Evolutionary conservation across 2,329 filamentous ascomycete species (phyloP).

Genomic region (Nannizziopsis arthrosporioides): DNA sequence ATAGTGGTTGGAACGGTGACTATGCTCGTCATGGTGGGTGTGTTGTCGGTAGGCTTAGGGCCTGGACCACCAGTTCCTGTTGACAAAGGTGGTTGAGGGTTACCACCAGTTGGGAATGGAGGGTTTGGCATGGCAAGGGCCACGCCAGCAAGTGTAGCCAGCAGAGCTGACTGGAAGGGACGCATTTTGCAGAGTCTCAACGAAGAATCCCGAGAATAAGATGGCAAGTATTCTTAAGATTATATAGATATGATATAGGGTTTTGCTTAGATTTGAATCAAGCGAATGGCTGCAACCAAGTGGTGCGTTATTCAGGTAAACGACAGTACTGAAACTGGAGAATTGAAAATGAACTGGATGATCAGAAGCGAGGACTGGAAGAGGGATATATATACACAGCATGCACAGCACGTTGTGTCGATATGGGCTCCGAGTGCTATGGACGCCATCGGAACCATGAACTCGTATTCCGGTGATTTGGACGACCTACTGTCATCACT

Average conservation of each 20-base stretch:
- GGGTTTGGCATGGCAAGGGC: constrained; percentile 7
- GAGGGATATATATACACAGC: constrained; percentile 4
- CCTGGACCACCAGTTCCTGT: constrained; percentile 6
- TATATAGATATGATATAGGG: neutral
- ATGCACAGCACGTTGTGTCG: neutral
- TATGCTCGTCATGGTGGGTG: neutral
- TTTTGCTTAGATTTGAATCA: neutral
- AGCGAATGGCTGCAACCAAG: constrained; percentile 3
- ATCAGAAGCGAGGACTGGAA: neutral
- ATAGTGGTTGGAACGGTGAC: neutral
- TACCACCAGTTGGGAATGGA: constrained; percentile 7
- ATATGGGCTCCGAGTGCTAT: neutral
- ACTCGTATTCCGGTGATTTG: neutral
- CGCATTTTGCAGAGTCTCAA: constrained; percentile 3
- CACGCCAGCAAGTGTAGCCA: neutral
- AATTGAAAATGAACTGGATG: neutral
- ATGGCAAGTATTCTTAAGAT: neutral
- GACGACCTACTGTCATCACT: constrained; percentile 2
- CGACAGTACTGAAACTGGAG: constrained; percentile 2
- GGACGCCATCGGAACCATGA: neutral
- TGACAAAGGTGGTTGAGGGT: neutral
- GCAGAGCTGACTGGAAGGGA: constrained; percentile 1
- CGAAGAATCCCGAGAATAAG: neutral
- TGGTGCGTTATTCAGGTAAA: neutral
- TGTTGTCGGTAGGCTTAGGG: constrained; percentile 1